phyloP scores from a whole-genome alignment of 163 green algal species.

The Scenedesmus sp. region DNA sequence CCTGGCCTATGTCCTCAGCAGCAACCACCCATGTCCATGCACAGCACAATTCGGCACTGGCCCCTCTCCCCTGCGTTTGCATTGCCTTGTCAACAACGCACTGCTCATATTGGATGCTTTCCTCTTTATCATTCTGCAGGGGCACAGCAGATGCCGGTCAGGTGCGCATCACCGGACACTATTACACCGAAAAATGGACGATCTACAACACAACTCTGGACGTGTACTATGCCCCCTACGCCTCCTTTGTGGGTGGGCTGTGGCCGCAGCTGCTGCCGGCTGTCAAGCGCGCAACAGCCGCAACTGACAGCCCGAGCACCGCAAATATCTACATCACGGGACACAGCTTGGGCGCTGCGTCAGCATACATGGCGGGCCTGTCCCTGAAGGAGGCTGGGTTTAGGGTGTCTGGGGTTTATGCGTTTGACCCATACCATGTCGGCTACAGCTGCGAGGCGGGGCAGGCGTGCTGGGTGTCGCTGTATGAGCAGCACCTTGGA shows the following conservation, averaged over 20 bases:
- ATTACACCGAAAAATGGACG: not conserved
- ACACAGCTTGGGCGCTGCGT: constrained; percentile 5
- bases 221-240: constrained; percentile 2
- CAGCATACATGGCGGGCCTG: not conserved
- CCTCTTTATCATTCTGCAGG: not conserved
- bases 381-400: not conserved
- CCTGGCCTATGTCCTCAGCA: too few species aligned
- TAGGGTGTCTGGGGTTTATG: not conserved
- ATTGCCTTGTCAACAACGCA: too few species aligned
- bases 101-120: not conserved
- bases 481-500: constrained; percentile 18
- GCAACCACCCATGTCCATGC: too few species aligned
- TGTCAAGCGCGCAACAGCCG: not conserved
- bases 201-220: not conserved
- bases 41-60: too few species aligned
- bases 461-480: constrained; percentile 8
- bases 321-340: not conserved
- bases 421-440: constrained; percentile 4
- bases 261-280: not conserved
- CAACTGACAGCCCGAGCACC: not conserved
- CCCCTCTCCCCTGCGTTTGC: too few species aligned
- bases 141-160: constrained; percentile 23
- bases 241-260: not conserved
- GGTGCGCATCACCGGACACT: not conserved
- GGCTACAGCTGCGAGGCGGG: not conserved